Evolutionary conservation across 2,329 filamentous ascomycete species (phyloP), one percentile per base, ranked within the genome.

Genomic region (Sporothrix euskadiensis): DNA sequence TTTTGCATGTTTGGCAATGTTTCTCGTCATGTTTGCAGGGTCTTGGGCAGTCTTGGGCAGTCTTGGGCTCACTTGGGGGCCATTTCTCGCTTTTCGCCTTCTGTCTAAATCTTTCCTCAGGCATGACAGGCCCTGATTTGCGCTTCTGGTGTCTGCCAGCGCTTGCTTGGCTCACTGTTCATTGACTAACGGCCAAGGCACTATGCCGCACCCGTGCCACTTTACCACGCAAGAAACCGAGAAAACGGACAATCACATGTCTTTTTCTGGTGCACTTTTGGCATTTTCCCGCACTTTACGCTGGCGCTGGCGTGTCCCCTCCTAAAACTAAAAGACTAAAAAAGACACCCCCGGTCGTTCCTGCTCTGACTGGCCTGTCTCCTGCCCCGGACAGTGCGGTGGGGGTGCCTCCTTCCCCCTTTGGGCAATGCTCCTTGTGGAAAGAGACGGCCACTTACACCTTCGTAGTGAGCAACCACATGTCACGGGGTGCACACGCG

Each of bases 381-480:
- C 32, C 32, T 9, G 35, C 7, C 16, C 30, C 47, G 54, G 54
- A 56, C 56, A 35, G 10, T 22, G 56, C 65, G 52, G 68, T 59
- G 72, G 68, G 66, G 57, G 19, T 41, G 35, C 6, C 49, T 49
- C 63, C 66, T 73, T 73, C 65, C 71, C 65, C 30, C 52, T 73
- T 69, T 30, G 65, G 71, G 71, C 54, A 69, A 41, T 73, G 65
- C 63, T 52, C 71, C 65, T 49, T 47, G 61, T n/a, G 57, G 70
- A 7, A 71, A 41, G 57, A 52, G 16, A 14, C 57, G 47, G 32
- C 59, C 61, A 68, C 71, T 72, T 68, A 72, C 71, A 72, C 71
- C 71, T 22, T 22, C 22, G 22, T 19, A 39, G 66, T 56, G 47
- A 69, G 26, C 35, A 52, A 69, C 30, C 47, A 41, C 47, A 69